phyloP scores from a whole-genome alignment of 768 basidiomycete genomes.

The Tulasnella sp. region DNA sequence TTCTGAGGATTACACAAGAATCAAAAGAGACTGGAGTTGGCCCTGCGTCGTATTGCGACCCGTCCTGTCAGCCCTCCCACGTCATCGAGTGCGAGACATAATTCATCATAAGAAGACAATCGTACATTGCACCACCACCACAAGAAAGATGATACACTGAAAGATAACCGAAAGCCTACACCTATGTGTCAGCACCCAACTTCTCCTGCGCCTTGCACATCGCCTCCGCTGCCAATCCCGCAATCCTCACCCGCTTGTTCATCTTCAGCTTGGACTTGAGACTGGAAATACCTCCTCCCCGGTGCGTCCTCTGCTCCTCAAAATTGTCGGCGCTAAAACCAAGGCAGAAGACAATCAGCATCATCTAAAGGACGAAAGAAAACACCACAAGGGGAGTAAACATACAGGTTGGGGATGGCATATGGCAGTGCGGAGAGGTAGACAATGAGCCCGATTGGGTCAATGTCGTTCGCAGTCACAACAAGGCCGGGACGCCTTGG shows the following conservation, averaged over 20 bases:
- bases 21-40: too few species aligned
- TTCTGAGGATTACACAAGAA: too few species aligned
- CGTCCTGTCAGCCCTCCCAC: too few species aligned
- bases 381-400: constrained; percentile 21
- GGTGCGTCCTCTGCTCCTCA: constrained; percentile 80
- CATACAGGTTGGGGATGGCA: constrained; percentile 96
- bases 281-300: constrained; percentile 95
- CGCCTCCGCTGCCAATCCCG: too few species aligned
- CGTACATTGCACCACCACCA: too few species aligned
- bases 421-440: constrained; percentile 97
- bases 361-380: neutral
- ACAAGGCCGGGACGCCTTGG: constrained; percentile 96
- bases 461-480: constrained; percentile 94
- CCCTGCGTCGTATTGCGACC: too few species aligned
- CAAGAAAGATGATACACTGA: too few species aligned
- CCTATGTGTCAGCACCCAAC: too few species aligned
- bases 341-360: neutral
- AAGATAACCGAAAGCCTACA: too few species aligned
- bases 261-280: constrained; percentile 92
- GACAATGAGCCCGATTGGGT: constrained; percentile 97
- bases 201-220: too few species aligned
- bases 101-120: too few species aligned
- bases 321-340: constrained; percentile 70
- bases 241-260: constrained; percentile 58
- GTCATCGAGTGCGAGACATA: too few species aligned